Base-by-base conservation (phyloP, 1,284 basidiomycete genomes). In the Porogramme epimiltina region DNA sequence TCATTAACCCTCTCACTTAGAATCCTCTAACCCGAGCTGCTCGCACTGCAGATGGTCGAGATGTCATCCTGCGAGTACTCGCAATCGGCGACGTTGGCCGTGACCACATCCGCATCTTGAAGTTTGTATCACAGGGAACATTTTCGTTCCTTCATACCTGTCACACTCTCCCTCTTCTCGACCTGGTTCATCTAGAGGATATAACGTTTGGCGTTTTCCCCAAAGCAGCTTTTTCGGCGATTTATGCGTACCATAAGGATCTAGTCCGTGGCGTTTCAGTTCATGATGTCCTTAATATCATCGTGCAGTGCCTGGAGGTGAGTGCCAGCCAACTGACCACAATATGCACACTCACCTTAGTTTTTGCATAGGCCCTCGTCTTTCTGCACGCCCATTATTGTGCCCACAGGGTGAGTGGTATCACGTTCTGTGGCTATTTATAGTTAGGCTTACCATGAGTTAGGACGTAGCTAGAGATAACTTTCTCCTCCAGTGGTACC, bases 181-280 rank as follows among this genome's bases (percentile, higher is more conserved):
- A 56, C 6, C 62, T 67, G 47, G 48, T 70, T 18, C 42, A 56
- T 3, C 56, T 65, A 25, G 61, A 68, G 28, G 64, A 69, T 47
- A 62, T 70, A 25, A 59, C 59, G n/a, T 67, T 67, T 39, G 63
- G 62, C 6, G 44, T 70, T 18, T 70, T 70, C 45, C 69, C 69
- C 2, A 59, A 48, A 18, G 61, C 62, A 1, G 65, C 60, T 15
- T 47, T 23, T 1, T 16, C n/a, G n/a, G n/a, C n/a, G n/a, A 0
- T 28, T 31, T 31, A 51, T 1, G 42, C 54, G 1, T 65, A 60
- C 49, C 47, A 40, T 8, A 28, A 0, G 3, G 67, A 62, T 63
- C 44, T 64, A 31, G 13, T 31, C 6, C 28, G 13, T 5, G 52
- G 58, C 40, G 65, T 66, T 36, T 67, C 67, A 4, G 65, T 63